phyloP scores from a whole-genome alignment of 768 basidiomycete genomes.

The Tricholoma sp. region DNA sequence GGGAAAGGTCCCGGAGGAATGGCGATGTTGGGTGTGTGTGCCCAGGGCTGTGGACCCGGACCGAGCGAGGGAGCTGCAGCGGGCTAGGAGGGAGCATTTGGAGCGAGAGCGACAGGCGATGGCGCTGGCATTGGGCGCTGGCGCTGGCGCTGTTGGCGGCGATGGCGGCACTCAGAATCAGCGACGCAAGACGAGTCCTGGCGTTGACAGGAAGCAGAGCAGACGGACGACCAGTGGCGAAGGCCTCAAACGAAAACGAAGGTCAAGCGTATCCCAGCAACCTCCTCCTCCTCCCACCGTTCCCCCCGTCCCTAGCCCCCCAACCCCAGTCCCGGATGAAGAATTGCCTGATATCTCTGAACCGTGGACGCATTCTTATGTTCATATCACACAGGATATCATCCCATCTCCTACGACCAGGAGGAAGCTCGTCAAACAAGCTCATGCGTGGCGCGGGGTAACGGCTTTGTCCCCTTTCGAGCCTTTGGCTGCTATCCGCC shows the following conservation, averaged over 20 bases:
- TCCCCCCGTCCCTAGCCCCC: slow-evolving; percentile 12
- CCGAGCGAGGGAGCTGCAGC: slow-evolving; percentile 41
- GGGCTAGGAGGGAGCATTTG: slow-evolving; percentile 29
- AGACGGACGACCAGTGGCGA: slow-evolving; percentile 28
- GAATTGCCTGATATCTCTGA: slow-evolving; percentile 50
- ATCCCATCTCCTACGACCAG: slow-evolving; percentile 38
- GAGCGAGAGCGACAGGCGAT: slow-evolving; percentile 7
- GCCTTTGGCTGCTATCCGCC: slow-evolving; percentile 2
- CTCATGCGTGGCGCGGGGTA: slow-evolving; percentile 63
- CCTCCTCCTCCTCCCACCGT: slow-evolving; percentile 14
- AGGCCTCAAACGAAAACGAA: not conserved
- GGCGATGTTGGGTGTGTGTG: slow-evolving; percentile 69
- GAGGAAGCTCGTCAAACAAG: slow-evolving; percentile 49
- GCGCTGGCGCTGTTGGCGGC: slow-evolving; percentile 17
- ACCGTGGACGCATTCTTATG: slow-evolving; percentile 39
- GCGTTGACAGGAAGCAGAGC: slow-evolving; percentile 28
- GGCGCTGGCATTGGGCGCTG: slow-evolving; percentile 19
- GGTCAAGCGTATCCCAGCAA: slow-evolving; percentile 8
- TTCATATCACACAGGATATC: slow-evolving; percentile 42
- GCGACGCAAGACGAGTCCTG: slow-evolving; percentile 27
- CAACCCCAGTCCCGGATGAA: slow-evolving; percentile 16
- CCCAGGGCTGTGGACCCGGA: slow-evolving; percentile 44
- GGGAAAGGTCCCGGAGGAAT: slow-evolving; percentile 65
- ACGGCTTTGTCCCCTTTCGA: slow-evolving; percentile 37
- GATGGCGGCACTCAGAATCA: slow-evolving; percentile 14